Evolutionary conservation across 1,284 basidiomycete genomes (phyloP), one percentile per base, ranked within the genome.

Genomic region (Apiotrichum gamsii): DNA sequence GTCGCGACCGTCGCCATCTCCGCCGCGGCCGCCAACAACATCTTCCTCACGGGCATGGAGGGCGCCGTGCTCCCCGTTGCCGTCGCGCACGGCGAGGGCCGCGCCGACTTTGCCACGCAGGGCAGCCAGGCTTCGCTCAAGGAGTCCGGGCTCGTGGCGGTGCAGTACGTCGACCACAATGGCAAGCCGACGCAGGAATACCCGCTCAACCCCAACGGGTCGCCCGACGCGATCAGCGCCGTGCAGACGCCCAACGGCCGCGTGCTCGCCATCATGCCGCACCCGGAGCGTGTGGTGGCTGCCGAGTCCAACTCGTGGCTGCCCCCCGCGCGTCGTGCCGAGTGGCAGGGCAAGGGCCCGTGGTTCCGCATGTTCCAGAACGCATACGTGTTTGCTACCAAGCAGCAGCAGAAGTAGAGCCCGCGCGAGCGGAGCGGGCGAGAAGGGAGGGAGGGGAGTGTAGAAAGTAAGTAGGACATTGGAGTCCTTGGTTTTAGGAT

Each of bases 291-390:
- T 21, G 84, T 87, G 15, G 77, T 80, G 11, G 75, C 81, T 24
- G 64, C 87, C 49, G 86, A 87, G 65, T 85, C 82, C 65, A 90
- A 90, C 64, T 89, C 85, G 63, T 93, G 89, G 89, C 85, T 84
- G 71, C 84, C 87, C 4, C 57, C 72, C 9, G 74, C 84, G 50
- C 65, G 70, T 53, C 77, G 80, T 30, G 64, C 75, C 41, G 86
- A 83, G 81, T 75, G 79, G 50, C 81, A 82, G 20, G 70, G 72
- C n/a, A 76, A 78, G 39, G 93, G 90, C 1, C 94, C 94, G 2
- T 98, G 94, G 94, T 91, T 95, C 75, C 82, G 80, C 65, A 73
- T 97, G 69, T 98, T 97, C 81, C 87, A 91, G 74, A 96, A 84
- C 67, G 93, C 89, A 1, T 71, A 76, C 47, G 60, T 56, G 42